Evolutionary conservation across 140 eudicot genomes (phyloP).

Genomic region (Senecio squalidus): DNA sequence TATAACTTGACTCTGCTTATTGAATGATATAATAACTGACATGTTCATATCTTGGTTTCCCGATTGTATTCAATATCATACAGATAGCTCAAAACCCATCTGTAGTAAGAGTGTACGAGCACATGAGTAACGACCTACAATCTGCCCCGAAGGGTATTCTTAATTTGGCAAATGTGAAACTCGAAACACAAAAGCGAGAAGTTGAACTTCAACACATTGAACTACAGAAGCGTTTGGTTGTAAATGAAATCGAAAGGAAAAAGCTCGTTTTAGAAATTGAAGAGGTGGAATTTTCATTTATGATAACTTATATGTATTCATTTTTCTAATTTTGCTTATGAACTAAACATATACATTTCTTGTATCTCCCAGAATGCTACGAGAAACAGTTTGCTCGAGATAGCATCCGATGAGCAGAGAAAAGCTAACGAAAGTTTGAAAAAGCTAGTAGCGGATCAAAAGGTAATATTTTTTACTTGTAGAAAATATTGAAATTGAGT

Average conservation of each 20-base stretch:
- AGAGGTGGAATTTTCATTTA: slow-evolving; percentile 18
- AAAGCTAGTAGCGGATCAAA: slow-evolving; percentile 66
- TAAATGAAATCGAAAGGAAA: slow-evolving; percentile 23
- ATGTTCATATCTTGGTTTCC: neutral
- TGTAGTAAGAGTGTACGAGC: too few species aligned
- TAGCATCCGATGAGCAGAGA: slow-evolving; percentile 56
- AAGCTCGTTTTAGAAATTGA: slow-evolving; percentile 34
- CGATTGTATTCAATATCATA: slow-evolving; percentile 10
- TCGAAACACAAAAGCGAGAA: slow-evolving; percentile 28
- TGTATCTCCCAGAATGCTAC: slow-evolving; percentile 37
- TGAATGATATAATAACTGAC: neutral
- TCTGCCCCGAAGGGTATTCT: too few species aligned
- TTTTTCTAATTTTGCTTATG: neutral
- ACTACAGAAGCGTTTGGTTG: slow-evolving; percentile 41
- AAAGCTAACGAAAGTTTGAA: slow-evolving; percentile 66
- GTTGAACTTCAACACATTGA: slow-evolving; percentile 32
- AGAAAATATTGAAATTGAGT: too few species aligned
- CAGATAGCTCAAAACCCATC: slow-evolving; percentile 28
- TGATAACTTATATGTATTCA: neutral
- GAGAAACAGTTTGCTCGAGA: slow-evolving; percentile 37
- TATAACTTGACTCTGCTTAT: neutral
- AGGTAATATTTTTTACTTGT: slow-evolving; percentile 46
- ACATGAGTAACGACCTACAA: too few species aligned
- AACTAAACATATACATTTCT: neutral
- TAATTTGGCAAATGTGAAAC: neutral